A percentile compares a stretch with the other conserved stretches of the same genome.
Evolutionary conservation across 2,329 filamentous ascomycete genomes (phyloP).

Genomic region (Epicoccum nigrum): DNA sequence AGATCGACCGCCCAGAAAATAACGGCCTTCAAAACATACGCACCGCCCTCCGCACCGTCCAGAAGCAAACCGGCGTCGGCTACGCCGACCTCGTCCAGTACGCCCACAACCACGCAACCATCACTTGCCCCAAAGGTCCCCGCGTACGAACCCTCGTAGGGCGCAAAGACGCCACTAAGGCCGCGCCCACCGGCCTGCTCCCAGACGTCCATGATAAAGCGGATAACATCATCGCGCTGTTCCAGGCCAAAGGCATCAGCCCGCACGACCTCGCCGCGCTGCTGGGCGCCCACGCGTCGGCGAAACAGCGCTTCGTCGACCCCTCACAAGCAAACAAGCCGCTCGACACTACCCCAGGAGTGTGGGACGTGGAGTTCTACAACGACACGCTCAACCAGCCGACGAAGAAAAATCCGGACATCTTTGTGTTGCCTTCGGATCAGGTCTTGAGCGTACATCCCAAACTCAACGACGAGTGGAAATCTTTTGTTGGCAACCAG

Average conservation of each 20-base stretch:
- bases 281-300: constrained; percentile 60
- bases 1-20: constrained; percentile 49
- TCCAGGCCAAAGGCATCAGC: constrained; percentile 58
- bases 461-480: constrained; percentile 35
- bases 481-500: constrained; percentile 36
- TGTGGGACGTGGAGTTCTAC: constrained; percentile 61
- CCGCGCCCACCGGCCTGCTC: constrained; percentile 54
- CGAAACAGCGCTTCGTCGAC: constrained; percentile 57
- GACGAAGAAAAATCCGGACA: constrained; percentile 23
- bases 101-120: constrained; percentile 54
- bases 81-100: constrained; percentile 63
- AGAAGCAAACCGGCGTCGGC: constrained; percentile 52
- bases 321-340: constrained; percentile 40
- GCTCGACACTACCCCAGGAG: constrained; percentile 57
- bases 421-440: constrained; percentile 40
- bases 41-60: constrained; percentile 47
- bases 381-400: constrained; percentile 38
- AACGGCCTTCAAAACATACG: constrained; percentile 55
- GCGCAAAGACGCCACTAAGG: constrained; percentile 52
- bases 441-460: constrained; percentile 34
- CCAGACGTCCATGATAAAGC: constrained; percentile 52
- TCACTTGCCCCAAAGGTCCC: constrained; percentile 60
- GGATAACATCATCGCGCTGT: constrained; percentile 54
- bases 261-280: constrained; percentile 60
- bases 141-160: constrained; percentile 59